Base-by-base conservation (phyloP, 768 basidiomycete species). In the Hygrocybe punicea region DNA sequence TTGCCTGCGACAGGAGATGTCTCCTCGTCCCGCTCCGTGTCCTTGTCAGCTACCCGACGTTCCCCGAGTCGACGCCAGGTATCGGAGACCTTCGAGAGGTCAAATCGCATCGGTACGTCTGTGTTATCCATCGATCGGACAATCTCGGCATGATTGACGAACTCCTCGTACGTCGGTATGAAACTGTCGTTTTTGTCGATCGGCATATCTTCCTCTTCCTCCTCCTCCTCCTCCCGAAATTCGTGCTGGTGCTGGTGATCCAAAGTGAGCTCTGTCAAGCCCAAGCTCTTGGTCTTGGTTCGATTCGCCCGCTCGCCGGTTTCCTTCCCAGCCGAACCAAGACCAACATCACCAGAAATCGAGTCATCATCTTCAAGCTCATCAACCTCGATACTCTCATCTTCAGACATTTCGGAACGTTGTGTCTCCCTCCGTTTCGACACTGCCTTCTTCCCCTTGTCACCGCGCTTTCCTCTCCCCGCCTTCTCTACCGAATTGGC, bases 141-240 rank as follows among this genome's bases (percentile, higher is more conserved):
- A 44, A 82, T 71, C 59, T 83, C 81, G 8, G 77, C 73, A 35
- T 68, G 66, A 24, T 64, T 55, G 16, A 71, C 51, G 33, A 63
- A 55, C n/a, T 64, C 61, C 34, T 67, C 50, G 10, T 58, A 55
- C 24, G 37, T 57, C 5, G 62, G 56, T 1, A 55, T 24, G 1
- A 64, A 62, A 4, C 62, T 49, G 21, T 61, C 54, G 25, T 51
- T n/a, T 13, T 46, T 33, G 48, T 44, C 40, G 57, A 51, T 2
- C 44, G 55, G 11, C 54, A 47, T 7, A 21, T 42, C 39, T 11
- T 42, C 39, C 14, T 42, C 39, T 10, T 42, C 39, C 19, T 42
- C 39, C 39, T 42, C 39, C 29, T 4, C 4, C 29, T 29, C 29
- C 4, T 42, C 39, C 9, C 9, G 36, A 37, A 9, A 37, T n/a